A percentile compares a stretch with the other conserved stretches of the same genome.
These are phyloP conservation scores for Tetrastigma voinierianum DNA, from an alignment of 164 flowering plant species.

Conservation along the genomic window DNA sequence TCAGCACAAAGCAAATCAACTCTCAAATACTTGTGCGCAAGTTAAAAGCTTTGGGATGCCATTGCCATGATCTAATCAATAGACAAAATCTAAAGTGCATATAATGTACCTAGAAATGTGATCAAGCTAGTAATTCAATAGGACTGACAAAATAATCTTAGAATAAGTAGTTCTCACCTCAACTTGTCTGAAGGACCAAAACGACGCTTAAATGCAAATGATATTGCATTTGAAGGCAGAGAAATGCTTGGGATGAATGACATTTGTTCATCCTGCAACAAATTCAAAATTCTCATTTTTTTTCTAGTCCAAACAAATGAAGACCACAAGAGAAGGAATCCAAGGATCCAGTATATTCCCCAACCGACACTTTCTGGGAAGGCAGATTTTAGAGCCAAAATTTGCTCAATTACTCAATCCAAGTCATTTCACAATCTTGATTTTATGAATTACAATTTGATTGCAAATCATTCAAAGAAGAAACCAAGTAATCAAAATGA, in stretches of 20 bases:
- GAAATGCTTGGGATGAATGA: constrained; percentile 79
- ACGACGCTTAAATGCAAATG: constrained; percentile 92
- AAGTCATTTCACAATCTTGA: neutral
- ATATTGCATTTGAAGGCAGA: constrained; percentile 74
- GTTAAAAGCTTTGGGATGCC: no score
- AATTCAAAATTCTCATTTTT: constrained; percentile 12
- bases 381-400: neutral
- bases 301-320: neutral
- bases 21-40: no score
- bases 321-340: neutral
- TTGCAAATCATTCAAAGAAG: neutral
- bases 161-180: constrained; percentile 50
- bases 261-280: constrained; percentile 77
- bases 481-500: neutral
- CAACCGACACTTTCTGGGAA: neutral
- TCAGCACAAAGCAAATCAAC: no score
- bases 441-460: neutral
- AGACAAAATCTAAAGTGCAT: neutral
- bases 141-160: neutral
- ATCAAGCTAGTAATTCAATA: neutral
- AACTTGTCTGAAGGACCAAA: constrained; percentile 76
- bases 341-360: neutral
- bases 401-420: neutral
- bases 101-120: neutral
- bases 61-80: no score